Evolutionary conservation across 2,329 filamentous ascomycete genomes (phyloP).

Genomic region (Aureobasidium melanogenum): DNA sequence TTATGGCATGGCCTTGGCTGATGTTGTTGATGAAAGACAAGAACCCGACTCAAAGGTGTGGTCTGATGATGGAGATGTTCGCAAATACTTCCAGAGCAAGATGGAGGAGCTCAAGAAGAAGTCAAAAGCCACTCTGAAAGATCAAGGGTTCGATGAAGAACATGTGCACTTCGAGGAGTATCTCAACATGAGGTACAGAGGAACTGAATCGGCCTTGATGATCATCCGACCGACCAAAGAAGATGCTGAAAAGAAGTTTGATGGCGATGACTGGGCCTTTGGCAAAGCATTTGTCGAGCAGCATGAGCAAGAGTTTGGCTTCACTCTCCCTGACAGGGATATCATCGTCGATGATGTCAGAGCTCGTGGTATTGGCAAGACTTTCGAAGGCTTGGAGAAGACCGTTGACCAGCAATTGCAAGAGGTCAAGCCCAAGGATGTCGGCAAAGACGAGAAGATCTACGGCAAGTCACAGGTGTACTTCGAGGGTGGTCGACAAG

Average conservation of each 20-base stretch:
- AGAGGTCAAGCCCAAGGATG: constrained; percentile 52
- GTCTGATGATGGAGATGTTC: constrained; percentile 49
- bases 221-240: constrained; percentile 62
- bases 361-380: constrained; percentile 81
- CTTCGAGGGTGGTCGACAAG: constrained; percentile 69
- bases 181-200: constrained; percentile 85
- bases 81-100: constrained; percentile 58
- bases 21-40: constrained; percentile 86
- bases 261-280: constrained; percentile 68
- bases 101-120: constrained; percentile 74
- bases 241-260: constrained; percentile 51
- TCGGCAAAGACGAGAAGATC: constrained; percentile 50
- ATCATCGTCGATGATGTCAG: constrained; percentile 87
- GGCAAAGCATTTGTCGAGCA: constrained; percentile 76
- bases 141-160: constrained; percentile 68
- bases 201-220: constrained; percentile 88
- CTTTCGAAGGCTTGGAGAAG: constrained; percentile 68
- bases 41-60: constrained; percentile 59
- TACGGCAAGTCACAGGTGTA: constrained; percentile 66
- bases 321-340: constrained; percentile 74
- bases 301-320: constrained; percentile 88
- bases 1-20: constrained; percentile 86
- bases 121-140: constrained; percentile 56
- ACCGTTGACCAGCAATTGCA: constrained; percentile 79
- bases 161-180: constrained; percentile 84